These are phyloP conservation scores for Populus hybrid DNA, from an alignment of 441 rosid species.

Conservation along the genomic window DNA sequence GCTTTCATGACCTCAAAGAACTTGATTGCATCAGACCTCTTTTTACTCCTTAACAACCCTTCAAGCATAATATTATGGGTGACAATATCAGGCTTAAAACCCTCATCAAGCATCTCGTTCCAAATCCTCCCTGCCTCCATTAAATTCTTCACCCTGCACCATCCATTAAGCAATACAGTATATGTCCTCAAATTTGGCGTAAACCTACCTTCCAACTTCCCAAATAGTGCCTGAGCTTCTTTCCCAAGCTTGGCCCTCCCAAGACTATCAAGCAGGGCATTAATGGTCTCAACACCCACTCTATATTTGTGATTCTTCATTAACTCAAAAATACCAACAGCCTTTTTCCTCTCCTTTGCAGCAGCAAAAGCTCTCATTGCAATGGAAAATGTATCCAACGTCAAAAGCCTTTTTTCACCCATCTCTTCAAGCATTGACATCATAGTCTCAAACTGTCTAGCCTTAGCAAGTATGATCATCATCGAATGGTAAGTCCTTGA, in stretches of 20 bases:
- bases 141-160: constrained; percentile 75
- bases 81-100: constrained; percentile 68
- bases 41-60: constrained; percentile 63
- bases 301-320: constrained; percentile 78
- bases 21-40: constrained; percentile 73
- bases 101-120: constrained; percentile 84
- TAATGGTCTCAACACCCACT: constrained; percentile 61
- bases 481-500: constrained; percentile 70
- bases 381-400: constrained; percentile 65
- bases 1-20: constrained; percentile 78
- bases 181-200: constrained; percentile 67
- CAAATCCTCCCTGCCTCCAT: constrained; percentile 87
- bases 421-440: constrained; percentile 81
- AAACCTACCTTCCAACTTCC: constrained; percentile 65
- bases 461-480: constrained; percentile 74
- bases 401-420: constrained; percentile 59
- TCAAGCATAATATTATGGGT: constrained; percentile 76
- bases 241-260: constrained; percentile 85
- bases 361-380: constrained; percentile 78
- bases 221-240: constrained; percentile 70
- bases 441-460: constrained; percentile 84
- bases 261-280: constrained; percentile 72
- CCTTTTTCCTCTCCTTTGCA: constrained; percentile 89
- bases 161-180: constrained; percentile 71
- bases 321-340: constrained; percentile 77